Percentiles rank a stretch among this genome's conserved stretches.
Evolutionary conservation across 441 rosid genomes (phyloP).

Genomic region (Theobroma grandiflorum): DNA sequence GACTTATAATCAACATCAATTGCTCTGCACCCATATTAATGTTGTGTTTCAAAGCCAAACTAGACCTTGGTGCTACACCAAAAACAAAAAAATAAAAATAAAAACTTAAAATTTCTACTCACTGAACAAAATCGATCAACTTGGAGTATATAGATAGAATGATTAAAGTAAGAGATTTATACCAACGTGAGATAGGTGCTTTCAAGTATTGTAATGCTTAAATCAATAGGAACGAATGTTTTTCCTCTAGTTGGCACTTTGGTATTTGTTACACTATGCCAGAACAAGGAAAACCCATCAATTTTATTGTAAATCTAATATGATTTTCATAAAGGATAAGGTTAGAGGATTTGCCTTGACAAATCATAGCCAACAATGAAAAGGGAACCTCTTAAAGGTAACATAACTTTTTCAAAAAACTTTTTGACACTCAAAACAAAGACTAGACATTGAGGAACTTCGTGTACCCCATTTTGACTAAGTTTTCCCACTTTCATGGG

Average conservation of each 20-base stretch:
- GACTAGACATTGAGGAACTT: neutral
- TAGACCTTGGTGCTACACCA: constrained; percentile 58
- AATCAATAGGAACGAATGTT: constrained; percentile 74
- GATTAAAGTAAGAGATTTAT: neutral
- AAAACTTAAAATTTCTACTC: neutral
- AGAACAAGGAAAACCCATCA: neutral
- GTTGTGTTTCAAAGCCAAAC: constrained; percentile 58
- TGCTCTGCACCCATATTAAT: constrained; percentile 67
- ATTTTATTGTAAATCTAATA: too few species aligned
- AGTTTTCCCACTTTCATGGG: constrained; percentile 14
- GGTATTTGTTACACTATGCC: constrained; percentile 51
- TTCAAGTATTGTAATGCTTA: constrained; percentile 72
- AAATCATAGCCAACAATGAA: constrained; percentile 91
- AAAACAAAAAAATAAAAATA: too few species aligned
- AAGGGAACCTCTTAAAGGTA: constrained; percentile 75
- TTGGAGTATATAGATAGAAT: neutral
- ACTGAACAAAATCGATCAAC: neutral
- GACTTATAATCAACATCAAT: constrained; percentile 58
- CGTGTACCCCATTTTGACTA: constrained; percentile 19
- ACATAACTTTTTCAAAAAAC: constrained; percentile 77
- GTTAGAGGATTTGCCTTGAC: constrained; percentile 50
- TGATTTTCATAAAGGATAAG: neutral
- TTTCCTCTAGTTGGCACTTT: constrained; percentile 84
- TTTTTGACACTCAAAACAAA: constrained; percentile 65
- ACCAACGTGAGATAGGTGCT: constrained; percentile 88